phyloP scores from a whole-genome alignment of 176 grass and related monocot genomes.

The Puccinellia tenuiflora region DNA sequence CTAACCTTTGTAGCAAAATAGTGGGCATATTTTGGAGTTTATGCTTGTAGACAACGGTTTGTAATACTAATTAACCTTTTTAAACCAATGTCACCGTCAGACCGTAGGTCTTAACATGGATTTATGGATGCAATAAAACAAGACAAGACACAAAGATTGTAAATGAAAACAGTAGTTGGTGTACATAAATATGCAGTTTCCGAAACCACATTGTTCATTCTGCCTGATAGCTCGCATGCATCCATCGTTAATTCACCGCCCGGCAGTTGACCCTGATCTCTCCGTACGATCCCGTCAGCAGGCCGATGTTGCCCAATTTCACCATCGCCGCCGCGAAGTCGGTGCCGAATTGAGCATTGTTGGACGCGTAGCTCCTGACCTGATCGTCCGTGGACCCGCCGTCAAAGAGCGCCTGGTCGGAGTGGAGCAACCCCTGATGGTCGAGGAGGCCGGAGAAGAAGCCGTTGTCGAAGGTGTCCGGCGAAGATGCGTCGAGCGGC shows the following conservation, averaged over 20 bases:
- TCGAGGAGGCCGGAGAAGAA: conserved; percentile 38
- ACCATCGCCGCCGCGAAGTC: conserved; percentile 51
- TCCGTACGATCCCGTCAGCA: conserved; percentile 31
- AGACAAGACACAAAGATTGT: not conserved
- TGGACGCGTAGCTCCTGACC: conserved; percentile 21
- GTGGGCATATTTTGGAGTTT: no score
- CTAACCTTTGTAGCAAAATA: no score
- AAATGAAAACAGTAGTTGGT: not conserved
- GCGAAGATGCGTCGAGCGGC: conserved; percentile 32
- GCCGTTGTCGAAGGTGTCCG: conserved; percentile 46
- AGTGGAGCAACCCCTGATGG: conserved; percentile 38
- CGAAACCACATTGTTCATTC: not conserved
- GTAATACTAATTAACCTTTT: no score
- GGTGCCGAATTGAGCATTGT: not conserved
- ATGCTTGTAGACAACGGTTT: no score
- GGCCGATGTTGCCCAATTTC: conserved; percentile 31
- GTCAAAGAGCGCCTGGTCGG: conserved; percentile 54
- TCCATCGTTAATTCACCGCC: conserved; percentile 17
- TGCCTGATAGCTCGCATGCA: not conserved
- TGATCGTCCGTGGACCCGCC: conserved; percentile 22
- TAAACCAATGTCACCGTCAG: not conserved
- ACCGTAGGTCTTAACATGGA: not conserved
- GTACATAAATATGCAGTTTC: not conserved
- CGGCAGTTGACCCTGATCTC: conserved; percentile 50
- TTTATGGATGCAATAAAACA: not conserved